phyloP scores from a whole-genome alignment of 176 grass and related monocot genomes.

The Canna indica region DNA sequence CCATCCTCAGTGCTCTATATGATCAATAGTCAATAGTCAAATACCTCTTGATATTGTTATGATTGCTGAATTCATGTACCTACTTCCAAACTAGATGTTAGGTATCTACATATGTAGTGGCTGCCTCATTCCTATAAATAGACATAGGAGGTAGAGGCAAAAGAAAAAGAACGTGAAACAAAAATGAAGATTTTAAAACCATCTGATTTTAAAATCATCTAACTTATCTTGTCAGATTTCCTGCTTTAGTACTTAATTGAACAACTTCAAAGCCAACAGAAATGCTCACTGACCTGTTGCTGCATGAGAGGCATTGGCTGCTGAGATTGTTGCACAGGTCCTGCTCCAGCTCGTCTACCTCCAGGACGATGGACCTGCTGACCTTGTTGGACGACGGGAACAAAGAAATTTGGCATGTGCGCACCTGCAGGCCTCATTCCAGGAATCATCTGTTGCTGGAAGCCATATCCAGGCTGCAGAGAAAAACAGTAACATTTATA shows the following conservation, averaged over 20 bases:
- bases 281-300: conserved; percentile 48
- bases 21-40: too few species aligned
- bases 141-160: too few species aligned
- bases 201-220: background rate
- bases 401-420: conserved; percentile 74
- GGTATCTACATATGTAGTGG: too few species aligned
- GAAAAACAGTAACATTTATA: background rate
- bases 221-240: background rate
- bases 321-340: conserved; percentile 51
- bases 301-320: conserved; percentile 50
- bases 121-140: too few species aligned
- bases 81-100: too few species aligned
- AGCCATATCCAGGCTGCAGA: conserved; percentile 66
- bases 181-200: too few species aligned
- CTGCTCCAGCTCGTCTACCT: conserved; percentile 45
- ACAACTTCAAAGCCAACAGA: background rate
- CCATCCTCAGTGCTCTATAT: background rate
- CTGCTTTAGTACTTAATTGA: too few species aligned
- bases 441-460: conserved; percentile 81
- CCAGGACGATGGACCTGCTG: conserved; percentile 75
- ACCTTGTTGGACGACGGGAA: conserved; percentile 68
- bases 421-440: conserved; percentile 72
- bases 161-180: too few species aligned
- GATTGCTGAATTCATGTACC: too few species aligned
- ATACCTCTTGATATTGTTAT: too few species aligned